Base-by-base conservation (phyloP, 768 basidiomycete genomes). In the Boletus coccyginus region DNA sequence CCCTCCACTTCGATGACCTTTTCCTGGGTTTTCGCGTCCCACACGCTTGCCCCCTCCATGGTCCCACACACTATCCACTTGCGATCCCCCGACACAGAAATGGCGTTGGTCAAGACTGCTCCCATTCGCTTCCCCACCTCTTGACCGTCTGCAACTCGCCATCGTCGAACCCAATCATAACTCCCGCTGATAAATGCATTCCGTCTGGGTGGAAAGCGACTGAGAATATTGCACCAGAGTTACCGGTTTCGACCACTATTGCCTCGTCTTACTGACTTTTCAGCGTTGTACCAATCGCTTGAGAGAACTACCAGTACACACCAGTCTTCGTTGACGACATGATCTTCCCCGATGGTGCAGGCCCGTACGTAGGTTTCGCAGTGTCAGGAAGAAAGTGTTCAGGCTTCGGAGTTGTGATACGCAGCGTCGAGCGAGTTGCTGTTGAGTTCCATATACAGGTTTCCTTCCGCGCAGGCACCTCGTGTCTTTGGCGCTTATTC, bases 21-120 rank as follows among this genome's bases (percentile, higher is more conserved):
- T n/a, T n/a, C n/a, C n/a, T n/a, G n/a, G n/a, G n/a, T n/a, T n/a
- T n/a, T n/a, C n/a, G n/a, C n/a, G n/a, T n/a, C n/a, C n/a, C n/a
- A n/a, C n/a, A n/a, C n/a, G n/a, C n/a, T 56, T 12, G 40, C 53
- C 8, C 52, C 54, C 3, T 2, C 1, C 0, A 1, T 5, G 0
- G 40, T 46, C 12, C 32, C 57, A 2, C 54, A 45, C 0, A 46
- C 57, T 6, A 57, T 27, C 54, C 47, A 57, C n/a, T 36, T 51
- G 12, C 5, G 1, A 17, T 58, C 42, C 13, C 17, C 27, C 2
- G 57, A 58, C 36, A 45, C 32, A 11, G 53, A n/a, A 21, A 55
- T 16, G 3, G 43, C 19, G 1, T 3, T 7, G 0, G 12, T 32
- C 19, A 7, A 32, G 2, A 8, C 10, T 11, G 1, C 5, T 35